Conservation (phyloP, 768 basidiomycete species). For the Neoboletus subvelutipes region DNA sequence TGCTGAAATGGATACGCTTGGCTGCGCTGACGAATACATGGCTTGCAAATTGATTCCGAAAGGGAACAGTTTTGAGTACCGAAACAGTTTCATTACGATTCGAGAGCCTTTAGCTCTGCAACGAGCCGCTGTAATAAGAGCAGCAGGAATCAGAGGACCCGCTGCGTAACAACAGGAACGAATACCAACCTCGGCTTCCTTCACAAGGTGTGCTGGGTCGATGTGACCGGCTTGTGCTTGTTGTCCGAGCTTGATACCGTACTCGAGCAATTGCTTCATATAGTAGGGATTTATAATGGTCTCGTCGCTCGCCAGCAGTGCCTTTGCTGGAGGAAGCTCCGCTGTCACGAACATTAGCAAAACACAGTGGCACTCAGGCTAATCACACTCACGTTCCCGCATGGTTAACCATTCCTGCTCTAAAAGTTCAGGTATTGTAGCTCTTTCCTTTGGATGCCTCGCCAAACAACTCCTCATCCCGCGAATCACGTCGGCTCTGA, state of each 20-base stretch:
- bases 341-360: constrained; percentile 18
- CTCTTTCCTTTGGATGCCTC: constrained; percentile 77
- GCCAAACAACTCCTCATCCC: constrained; percentile 81
- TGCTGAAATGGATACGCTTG: constrained; percentile 23
- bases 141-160: background rate
- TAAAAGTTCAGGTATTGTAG: constrained; percentile 85
- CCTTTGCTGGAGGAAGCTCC: constrained; percentile 30
- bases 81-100: constrained; percentile 29
- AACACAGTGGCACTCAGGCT: background rate
- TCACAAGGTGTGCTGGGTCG: constrained; percentile 46
- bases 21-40: constrained; percentile 28
- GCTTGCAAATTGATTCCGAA: constrained; percentile 19
- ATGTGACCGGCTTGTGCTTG: constrained; percentile 39
- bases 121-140: constrained; percentile 52
- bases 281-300: constrained; percentile 77
- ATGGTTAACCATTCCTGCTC: constrained; percentile 76
- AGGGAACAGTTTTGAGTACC: constrained; percentile 1
- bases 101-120: constrained; percentile 56
- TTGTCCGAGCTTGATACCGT: constrained; percentile 64
- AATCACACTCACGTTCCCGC: constrained; percentile 35
- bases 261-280: constrained; percentile 71
- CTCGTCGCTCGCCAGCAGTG: constrained; percentile 48
- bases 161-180: background rate
- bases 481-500: constrained; percentile 72
- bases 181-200: constrained; percentile 55